phyloP scores from a whole-genome alignment of 768 basidiomycete species.

The Boletus vermiculosoides region DNA sequence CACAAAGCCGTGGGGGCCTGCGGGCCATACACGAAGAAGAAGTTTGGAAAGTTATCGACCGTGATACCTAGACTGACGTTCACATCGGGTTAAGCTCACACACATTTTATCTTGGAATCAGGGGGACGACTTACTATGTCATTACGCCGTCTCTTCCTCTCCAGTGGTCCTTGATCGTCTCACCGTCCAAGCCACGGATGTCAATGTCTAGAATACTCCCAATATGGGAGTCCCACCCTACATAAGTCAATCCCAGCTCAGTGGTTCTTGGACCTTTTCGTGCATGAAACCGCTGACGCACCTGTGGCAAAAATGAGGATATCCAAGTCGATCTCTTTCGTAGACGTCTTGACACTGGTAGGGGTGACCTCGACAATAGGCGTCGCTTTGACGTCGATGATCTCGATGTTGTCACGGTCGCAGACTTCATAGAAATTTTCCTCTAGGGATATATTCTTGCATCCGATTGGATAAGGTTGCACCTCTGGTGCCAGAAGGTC shows the following conservation, averaged over 20 bases:
- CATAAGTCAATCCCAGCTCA: neutral
- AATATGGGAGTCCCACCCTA: conserved; percentile 6
- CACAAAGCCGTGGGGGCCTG: conserved; percentile 10
- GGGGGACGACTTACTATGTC: conserved; percentile 4
- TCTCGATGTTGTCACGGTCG: conserved; percentile 9
- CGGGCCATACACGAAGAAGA: conserved; percentile 6
- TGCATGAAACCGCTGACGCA: neutral
- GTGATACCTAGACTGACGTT: neutral
- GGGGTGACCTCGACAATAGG: conserved; percentile 10
- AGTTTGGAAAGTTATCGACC: conserved; percentile 9
- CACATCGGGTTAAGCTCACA: too few relatives aligned
- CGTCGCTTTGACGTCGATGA: conserved; percentile 9
- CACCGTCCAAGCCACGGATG: conserved; percentile 4
- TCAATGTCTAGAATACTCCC: conserved; percentile 7
- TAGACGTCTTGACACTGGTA: conserved; percentile 1
- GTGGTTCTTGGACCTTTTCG: too few relatives aligned
- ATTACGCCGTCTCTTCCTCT: conserved; percentile 1
- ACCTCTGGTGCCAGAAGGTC: conserved; percentile 8
- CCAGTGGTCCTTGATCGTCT: conserved; percentile 11
- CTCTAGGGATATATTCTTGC: conserved; percentile 8
- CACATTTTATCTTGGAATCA: neutral
- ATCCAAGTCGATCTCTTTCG: conserved; percentile 5
- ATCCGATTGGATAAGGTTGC: conserved; percentile 6
- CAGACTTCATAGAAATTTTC: conserved; percentile 11
- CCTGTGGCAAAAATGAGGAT: conserved; percentile 12